A percentile compares a stretch with the other conserved stretches of the same genome.
Evolutionary conservation across 83 land plant species (phyloP).

Genomic region (Diphasiastrum complanatum): DNA sequence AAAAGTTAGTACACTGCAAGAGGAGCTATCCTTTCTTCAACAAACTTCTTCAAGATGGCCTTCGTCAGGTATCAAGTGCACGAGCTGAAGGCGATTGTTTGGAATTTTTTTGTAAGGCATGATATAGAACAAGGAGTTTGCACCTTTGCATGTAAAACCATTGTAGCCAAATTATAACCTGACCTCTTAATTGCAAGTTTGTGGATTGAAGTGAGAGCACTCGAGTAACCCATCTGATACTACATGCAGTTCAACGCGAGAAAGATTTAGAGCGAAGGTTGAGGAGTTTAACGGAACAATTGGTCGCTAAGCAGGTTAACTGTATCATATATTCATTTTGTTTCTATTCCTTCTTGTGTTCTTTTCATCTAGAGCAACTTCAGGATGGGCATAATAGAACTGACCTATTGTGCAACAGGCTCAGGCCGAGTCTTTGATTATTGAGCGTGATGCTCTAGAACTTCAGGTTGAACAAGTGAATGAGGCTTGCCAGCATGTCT

Average conservation of each 20-base stretch:
- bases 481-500: constrained; percentile 21
- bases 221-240: no score
- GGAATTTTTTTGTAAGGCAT: no score
- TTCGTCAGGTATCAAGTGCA: constrained; percentile 27
- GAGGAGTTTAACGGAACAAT: constrained; percentile 35
- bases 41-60: constrained; percentile 29
- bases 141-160: neutral
- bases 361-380: neutral
- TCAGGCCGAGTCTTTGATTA: constrained; percentile 33
- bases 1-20: constrained; percentile 27
- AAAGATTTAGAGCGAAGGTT: constrained; percentile 40
- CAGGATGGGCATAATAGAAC: neutral
- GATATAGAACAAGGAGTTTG: no score
- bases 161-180: neutral
- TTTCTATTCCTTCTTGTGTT: neutral
- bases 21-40: constrained; percentile 25
- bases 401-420: constrained; percentile 17
- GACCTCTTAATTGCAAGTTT: neutral
- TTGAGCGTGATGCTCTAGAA: constrained; percentile 37
- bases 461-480: constrained; percentile 33
- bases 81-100: no score
- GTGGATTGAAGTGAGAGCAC: neutral
- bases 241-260: constrained; percentile 40
- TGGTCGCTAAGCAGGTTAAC: constrained; percentile 36
- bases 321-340: neutral